Evolutionary conservation across 257 asterid genomes (phyloP).

Genomic region (Nicotiana sylvestris): DNA sequence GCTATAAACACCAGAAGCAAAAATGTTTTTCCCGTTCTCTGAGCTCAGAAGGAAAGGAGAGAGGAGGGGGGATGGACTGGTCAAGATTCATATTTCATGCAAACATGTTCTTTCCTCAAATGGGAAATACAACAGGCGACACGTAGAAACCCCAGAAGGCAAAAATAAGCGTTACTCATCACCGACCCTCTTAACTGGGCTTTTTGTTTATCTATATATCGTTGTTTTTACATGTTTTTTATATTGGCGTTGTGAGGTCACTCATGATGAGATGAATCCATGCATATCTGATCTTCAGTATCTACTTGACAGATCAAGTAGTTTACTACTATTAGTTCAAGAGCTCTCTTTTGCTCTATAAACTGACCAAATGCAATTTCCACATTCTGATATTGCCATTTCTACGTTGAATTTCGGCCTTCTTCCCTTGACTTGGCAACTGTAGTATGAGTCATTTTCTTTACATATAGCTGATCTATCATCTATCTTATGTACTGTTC

Average conservation of each 20-base stretch:
- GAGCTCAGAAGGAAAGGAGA: no score
- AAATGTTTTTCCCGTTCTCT: no score
- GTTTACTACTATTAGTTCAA: neutral
- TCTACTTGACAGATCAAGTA: constrained; percentile 3
- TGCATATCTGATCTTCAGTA: neutral
- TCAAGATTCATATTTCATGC: neutral
- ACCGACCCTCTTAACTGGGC: neutral
- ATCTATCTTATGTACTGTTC: neutral
- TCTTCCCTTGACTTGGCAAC: neutral
- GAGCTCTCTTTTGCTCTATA: neutral
- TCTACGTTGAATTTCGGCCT: neutral
- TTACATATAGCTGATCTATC: neutral
- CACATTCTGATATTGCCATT: neutral
- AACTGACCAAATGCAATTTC: neutral
- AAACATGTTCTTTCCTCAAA: neutral
- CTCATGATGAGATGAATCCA: constrained; percentile 3
- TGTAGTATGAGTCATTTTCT: neutral
- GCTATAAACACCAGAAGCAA: no score
- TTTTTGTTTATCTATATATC: neutral
- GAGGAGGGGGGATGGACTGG: neutral
- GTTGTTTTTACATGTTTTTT: neutral
- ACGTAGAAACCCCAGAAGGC: neutral
- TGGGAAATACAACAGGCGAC: neutral
- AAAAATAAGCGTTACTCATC: constrained; percentile 1
- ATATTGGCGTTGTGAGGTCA: constrained; percentile 1